Evolutionary conservation across 2,329 filamentous ascomycete genomes (phyloP).

Genomic region (Nothopassalora personata): DNA sequence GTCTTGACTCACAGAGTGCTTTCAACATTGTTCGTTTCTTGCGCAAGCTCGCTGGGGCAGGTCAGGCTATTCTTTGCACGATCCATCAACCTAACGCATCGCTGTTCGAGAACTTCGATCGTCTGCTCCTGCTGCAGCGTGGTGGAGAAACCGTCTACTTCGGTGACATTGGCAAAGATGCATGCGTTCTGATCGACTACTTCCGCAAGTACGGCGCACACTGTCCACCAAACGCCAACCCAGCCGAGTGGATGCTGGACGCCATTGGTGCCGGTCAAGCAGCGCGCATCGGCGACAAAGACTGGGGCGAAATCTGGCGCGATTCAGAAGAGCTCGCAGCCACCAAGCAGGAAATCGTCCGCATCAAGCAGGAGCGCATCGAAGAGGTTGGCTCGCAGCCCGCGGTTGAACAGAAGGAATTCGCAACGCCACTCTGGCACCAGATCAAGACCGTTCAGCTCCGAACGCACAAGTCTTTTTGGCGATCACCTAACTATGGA

Average conservation of each 20-base stretch:
- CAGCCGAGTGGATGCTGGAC: conserved; percentile 81
- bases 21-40: conserved; percentile 75
- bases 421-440: conserved; percentile 71
- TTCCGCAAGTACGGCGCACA: conserved; percentile 36
- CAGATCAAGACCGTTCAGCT: conserved; percentile 71
- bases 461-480: conserved; percentile 73
- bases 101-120: conserved; percentile 83
- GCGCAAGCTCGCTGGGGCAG: conserved; percentile 69
- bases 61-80: conserved; percentile 83
- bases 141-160: conserved; percentile 83
- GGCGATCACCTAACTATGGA: conserved; percentile 81
- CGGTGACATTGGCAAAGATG: conserved; percentile 74
- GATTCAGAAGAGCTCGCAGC: conserved; percentile 65
- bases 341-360: conserved; percentile 60
- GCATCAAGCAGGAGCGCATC: conserved; percentile 59
- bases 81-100: conserved; percentile 87
- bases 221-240: conserved; percentile 65
- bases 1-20: conserved; percentile 65
- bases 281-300: conserved; percentile 64
- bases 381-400: conserved; percentile 42
- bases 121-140: conserved; percentile 69
- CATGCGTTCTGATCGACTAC: conserved; percentile 59
- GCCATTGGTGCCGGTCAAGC: conserved; percentile 71
- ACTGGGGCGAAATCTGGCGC: conserved; percentile 77
- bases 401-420: conserved; percentile 61